phyloP scores from a whole-genome alignment of 2,329 filamentous ascomycete species.

The Botrytis galanthina region DNA sequence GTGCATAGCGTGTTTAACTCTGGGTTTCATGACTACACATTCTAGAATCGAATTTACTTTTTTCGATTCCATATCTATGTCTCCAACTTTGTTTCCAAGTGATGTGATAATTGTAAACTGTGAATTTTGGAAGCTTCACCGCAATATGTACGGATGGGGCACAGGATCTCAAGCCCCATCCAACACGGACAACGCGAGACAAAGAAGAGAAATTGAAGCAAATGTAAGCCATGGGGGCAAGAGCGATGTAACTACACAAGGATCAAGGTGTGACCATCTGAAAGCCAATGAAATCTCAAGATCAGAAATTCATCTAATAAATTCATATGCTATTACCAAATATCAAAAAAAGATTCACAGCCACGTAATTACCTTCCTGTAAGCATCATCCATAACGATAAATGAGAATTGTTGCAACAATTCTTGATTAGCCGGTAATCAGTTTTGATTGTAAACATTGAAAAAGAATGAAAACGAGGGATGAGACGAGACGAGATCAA shows the following conservation, averaged over 20 bases:
- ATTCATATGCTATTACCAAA: background rate
- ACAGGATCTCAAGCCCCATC: background rate
- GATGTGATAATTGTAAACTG: background rate
- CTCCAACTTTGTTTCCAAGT: background rate
- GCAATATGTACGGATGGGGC: background rate
- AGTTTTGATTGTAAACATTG: background rate
- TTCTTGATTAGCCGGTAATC: background rate
- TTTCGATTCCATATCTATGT: background rate
- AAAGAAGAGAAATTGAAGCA: background rate
- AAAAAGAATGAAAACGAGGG: background rate
- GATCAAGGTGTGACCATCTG: background rate
- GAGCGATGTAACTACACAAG: conserved; percentile 5
- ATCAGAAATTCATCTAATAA: background rate
- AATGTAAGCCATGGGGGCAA: background rate
- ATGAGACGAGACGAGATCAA: background rate
- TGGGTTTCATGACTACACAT: conserved; percentile 10
- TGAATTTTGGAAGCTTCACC: background rate
- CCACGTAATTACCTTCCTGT: background rate
- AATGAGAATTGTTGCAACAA: background rate
- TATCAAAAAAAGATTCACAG: background rate
- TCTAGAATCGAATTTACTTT: background rate
- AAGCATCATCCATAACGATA: background rate
- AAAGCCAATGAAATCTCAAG: background rate
- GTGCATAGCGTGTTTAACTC: conserved; percentile 13
- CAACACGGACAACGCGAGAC: background rate